phyloP scores from a whole-genome alignment of 1,284 basidiomycete genomes.

The Porodaedalea pini region DNA sequence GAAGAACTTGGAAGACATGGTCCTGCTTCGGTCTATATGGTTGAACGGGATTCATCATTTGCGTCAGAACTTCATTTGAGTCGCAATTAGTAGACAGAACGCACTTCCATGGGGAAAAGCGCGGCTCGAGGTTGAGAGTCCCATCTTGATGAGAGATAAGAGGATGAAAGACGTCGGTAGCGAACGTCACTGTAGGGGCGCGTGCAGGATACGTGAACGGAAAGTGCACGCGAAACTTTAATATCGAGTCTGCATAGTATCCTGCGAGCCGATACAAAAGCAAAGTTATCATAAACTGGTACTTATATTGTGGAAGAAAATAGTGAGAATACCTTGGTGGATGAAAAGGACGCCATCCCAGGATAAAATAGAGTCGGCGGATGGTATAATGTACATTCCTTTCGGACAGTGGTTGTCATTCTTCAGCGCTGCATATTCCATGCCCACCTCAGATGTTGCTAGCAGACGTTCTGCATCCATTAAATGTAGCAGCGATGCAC shows the following conservation, averaged over 20 bases:
- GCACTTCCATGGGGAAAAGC: slow-evolving; percentile 74
- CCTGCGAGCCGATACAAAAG: slow-evolving; percentile 51
- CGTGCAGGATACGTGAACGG: slow-evolving; percentile 72
- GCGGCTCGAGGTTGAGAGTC: slow-evolving; percentile 58
- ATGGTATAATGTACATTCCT: slow-evolving; percentile 81
- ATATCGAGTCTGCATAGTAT: slow-evolving; percentile 76
- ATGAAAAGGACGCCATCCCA: slow-evolving; percentile 88
- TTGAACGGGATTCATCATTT: slow-evolving; percentile 25
- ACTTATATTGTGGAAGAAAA: background rate
- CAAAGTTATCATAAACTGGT: background rate
- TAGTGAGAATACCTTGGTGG: slow-evolving; percentile 69
- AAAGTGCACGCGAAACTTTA: slow-evolving; percentile 78
- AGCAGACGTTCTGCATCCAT: slow-evolving; percentile 16
- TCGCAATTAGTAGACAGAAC: slow-evolving; percentile 18
- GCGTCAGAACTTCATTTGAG: slow-evolving; percentile 21
- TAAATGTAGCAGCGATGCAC: background rate
- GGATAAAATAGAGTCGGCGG: slow-evolving; percentile 54
- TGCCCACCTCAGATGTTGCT: slow-evolving; percentile 45
- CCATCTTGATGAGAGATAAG: slow-evolving; percentile 66
- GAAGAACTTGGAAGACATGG: slow-evolving; percentile 76
- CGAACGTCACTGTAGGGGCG: slow-evolving; percentile 69
- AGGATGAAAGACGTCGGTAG: slow-evolving; percentile 86
- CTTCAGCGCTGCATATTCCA: slow-evolving; percentile 70
- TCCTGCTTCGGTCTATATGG: slow-evolving; percentile 70
- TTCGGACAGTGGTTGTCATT: slow-evolving; percentile 70